Evolutionary conservation across 345 rosid genomes (phyloP), one percentile per base, ranked within the genome.

Genomic region (Sonneratia caseolaris): DNA sequence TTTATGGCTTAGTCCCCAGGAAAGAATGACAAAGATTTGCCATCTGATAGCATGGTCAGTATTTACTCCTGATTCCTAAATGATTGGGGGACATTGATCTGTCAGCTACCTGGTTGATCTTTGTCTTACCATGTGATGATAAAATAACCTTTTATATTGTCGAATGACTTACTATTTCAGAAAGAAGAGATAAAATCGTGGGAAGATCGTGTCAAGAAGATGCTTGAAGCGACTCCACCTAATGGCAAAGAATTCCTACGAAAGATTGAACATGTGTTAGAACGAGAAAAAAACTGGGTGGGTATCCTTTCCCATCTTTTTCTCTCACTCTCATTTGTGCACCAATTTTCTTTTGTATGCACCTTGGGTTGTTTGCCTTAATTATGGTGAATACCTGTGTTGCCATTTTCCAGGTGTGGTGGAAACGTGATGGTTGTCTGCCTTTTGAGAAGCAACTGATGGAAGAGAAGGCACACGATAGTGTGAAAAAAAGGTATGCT

Each of bases 241-340:
- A 92, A 85, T 72, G 99, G 99, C 72, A 89, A 86, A 77, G 86
- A 88, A 71, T 95, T 92, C 80, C 94, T 95, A 81, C 76, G 62
- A 69, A 89, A 86, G 66, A 81, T 95, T 72, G 97, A 90, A 86
- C 97, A 95, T 84, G 84, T 92, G 71, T 73, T 95, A 51, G 96
- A 95, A 69, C 93, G 96, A 22, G 99, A 95, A 83, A 95, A 90
- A 82, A 95, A 95, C 81, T 92, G 99, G 98, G 99, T 95, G 77
- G 71, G 82, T 65, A 53, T 73, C 37, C 64, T 27, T 37, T 67
- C 70, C 59, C 61, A 64, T 51, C 14, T 18, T 16, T 59, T 59
- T 65, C 9, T 62, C 75, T 70, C 69, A 76, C 45, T 73, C 66
- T 72, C 73, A 40, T 14, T 15, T 6, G 37, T 27, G 16, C 27